A percentile compares a stretch with the other conserved stretches of the same genome.
These are phyloP conservation scores for Ogataea minuta DNA, from an alignment of 805 yeast genomes.

Conservation along the genomic window DNA sequence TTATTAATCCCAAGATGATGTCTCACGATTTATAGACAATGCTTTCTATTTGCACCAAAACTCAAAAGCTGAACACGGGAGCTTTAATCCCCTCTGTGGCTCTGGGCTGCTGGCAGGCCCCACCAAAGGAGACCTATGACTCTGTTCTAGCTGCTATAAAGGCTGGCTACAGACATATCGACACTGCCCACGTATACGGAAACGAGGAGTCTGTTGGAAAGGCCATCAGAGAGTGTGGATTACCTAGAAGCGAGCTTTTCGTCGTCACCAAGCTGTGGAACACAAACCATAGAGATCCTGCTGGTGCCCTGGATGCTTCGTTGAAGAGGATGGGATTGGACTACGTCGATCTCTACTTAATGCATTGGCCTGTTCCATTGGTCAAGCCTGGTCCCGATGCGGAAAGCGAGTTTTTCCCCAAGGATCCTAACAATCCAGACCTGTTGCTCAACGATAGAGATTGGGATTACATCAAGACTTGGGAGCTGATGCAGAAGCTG, in stretches of 20 bases:
- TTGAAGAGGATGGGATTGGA: slow-evolving; percentile 63
- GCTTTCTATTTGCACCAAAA: slow-evolving; percentile 9
- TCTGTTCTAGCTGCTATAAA: slow-evolving; percentile 58
- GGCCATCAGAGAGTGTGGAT: slow-evolving; percentile 54
- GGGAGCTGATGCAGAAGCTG: slow-evolving; percentile 60
- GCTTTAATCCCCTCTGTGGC: slow-evolving; percentile 60
- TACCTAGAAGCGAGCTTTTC: slow-evolving; percentile 63
- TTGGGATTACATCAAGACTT: slow-evolving; percentile 52
- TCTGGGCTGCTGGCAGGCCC: slow-evolving; percentile 70
- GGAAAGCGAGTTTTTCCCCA: slow-evolving; percentile 27
- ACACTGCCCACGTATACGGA: slow-evolving; percentile 63
- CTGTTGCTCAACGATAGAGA: slow-evolving; percentile 28
- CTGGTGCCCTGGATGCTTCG: slow-evolving; percentile 53
- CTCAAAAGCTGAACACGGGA: slow-evolving; percentile 15
- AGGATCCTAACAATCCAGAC: slow-evolving; percentile 22
- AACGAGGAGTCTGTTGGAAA: slow-evolving; percentile 65
- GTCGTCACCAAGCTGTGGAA: slow-evolving; percentile 72
- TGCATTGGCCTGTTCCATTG: slow-evolving; percentile 79
- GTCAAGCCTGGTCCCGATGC: slow-evolving; percentile 36
- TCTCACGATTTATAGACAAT: no score
- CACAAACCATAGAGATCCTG: slow-evolving; percentile 49
- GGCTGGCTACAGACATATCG: slow-evolving; percentile 70
- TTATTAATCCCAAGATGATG: no score
- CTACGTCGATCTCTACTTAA: slow-evolving; percentile 73
- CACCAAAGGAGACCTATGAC: slow-evolving; percentile 48